Conservation (phyloP, 352 stramenopile species). For the Elongisporangium prolatum region DNA sequence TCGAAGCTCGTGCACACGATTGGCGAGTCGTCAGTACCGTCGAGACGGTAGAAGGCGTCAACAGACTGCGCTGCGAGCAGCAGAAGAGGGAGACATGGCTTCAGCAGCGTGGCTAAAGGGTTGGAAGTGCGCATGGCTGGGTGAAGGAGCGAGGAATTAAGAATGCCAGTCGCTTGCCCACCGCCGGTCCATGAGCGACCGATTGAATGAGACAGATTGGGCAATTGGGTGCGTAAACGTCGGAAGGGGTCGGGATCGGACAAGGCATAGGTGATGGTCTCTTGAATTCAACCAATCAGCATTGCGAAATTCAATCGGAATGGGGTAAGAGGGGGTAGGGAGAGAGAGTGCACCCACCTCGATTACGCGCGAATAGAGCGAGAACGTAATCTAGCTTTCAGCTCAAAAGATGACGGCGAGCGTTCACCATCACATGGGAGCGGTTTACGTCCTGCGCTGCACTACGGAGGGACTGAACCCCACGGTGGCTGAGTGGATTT, state of each 20-base stretch:
- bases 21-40: slow-evolving; percentile 10
- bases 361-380: not conserved
- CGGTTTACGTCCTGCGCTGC: not conserved
- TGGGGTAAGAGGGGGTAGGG: not conserved
- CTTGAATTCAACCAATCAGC: not conserved
- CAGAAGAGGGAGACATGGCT: not conserved
- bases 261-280: not conserved
- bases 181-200: not conserved
- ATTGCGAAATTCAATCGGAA: not conserved
- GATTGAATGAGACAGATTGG: not conserved
- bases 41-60: not conserved
- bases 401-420: not conserved
- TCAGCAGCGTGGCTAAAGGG: not conserved
- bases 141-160: not conserved
- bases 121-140: not conserved
- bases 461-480: not conserved
- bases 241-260: not conserved
- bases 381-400: not conserved
- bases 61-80: not conserved
- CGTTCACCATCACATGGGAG: not conserved
- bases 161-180: not conserved
- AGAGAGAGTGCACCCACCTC: not conserved
- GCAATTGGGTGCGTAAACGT: not conserved
- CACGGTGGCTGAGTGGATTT: not conserved
- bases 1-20: slow-evolving; percentile 24